Evolutionary conservation across 495 filamentous ascomycete species (phyloP), one percentile per base, ranked within the genome.

Genomic region (Elasticomyces elasticus): DNA sequence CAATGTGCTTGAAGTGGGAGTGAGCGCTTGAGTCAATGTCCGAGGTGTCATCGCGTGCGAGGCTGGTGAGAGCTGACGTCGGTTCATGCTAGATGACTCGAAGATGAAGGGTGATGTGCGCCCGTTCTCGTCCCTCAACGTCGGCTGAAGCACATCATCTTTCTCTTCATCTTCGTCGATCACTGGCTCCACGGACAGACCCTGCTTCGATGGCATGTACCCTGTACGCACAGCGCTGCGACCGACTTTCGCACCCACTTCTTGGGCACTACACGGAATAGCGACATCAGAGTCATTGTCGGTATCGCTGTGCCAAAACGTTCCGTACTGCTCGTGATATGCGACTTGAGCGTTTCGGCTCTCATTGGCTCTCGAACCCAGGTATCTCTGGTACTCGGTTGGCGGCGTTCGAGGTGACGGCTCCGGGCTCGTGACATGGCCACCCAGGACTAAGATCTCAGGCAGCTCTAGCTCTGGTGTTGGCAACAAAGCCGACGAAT

Each of bases 271-370:
- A n/a, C 31, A 20, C 6, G 47, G 15, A 26, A 41, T 43, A 10
- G 7, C 3, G 24, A 15, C 20, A 3, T 26, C 30, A 2, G 5
- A 13, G n/a, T 49, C 45, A 24, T 26, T 55, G 25, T 55, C 53
- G 7, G 53, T 55, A 50, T 55, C 53, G 35, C 53, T 55, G 35
- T 55, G 28, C 44, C 43, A 50, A 45, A 55, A 55, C 2, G 53
- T 55, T 10, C 40, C 50, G 17, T 15, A 24, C n/a, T 42, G 20
- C 22, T 26, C 24, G 5, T 23, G 42, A 45, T 45, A 17, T 7
- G 11, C 42, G 19, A 45, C 11, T n/a, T 19, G 42, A 19, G 13
- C 7, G n/a, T 30, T 12, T 27, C 5, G 17, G 10, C 31, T 10
- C 45, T 28, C 10, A 4, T 28, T 15, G 7, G 45, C 45, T 9